Conservation (phyloP, 495 filamentous ascomycete species). For the Penicillium coffeae region DNA sequence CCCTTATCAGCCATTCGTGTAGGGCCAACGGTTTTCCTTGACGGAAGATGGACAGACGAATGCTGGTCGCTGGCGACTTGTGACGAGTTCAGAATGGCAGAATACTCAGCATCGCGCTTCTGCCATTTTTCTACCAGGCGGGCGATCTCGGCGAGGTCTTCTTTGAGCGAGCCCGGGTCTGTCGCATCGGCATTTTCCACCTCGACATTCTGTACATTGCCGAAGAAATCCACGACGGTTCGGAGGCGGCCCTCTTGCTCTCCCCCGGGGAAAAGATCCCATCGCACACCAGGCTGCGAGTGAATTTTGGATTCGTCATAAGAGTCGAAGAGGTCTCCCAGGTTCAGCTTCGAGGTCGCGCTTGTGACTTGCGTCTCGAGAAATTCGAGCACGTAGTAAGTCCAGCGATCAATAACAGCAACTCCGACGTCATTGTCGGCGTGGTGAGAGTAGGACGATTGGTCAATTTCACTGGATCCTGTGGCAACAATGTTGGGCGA, state of each 20-base stretch:
- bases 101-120: constrained; percentile 32
- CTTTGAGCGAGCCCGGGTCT: constrained; percentile 57
- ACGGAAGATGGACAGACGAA: constrained; percentile 19
- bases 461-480: constrained; percentile 86
- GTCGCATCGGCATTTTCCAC: constrained; percentile 59
- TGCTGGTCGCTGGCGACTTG: constrained; percentile 14
- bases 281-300: constrained; percentile 83
- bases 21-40: constrained; percentile 44
- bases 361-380: constrained; percentile 86
- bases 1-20: constrained; percentile 62
- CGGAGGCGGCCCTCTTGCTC: constrained; percentile 70
- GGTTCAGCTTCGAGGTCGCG: constrained; percentile 73
- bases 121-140: constrained; percentile 51
- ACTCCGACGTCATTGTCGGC: constrained; percentile 97
- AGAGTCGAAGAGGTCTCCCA: constrained; percentile 92
- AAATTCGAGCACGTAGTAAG: constrained; percentile 97
- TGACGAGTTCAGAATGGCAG: constrained; percentile 27
- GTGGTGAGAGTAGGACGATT: constrained; percentile 94
- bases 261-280: constrained; percentile 85
- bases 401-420: constrained; percentile 96
- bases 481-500: constrained; percentile 96
- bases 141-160: constrained; percentile 70
- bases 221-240: constrained; percentile 92
- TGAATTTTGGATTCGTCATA: constrained; percentile 96
- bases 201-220: constrained; percentile 96